Conservation (phyloP, 768 basidiomycete species). For the Sistotremastrum suecicum region DNA sequence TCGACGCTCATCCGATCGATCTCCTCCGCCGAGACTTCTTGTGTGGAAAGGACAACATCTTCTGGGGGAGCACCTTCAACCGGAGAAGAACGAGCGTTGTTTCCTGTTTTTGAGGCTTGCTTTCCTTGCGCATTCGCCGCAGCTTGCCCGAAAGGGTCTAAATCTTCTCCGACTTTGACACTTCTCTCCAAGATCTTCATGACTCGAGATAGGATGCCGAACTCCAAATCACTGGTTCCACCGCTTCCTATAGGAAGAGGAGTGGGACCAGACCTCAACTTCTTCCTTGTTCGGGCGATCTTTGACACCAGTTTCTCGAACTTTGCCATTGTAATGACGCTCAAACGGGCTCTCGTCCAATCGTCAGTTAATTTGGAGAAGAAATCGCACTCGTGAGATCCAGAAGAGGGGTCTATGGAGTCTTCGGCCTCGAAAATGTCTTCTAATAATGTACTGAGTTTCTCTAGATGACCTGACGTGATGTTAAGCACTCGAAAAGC, state of each 20-base stretch:
- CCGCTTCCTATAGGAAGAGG: constrained; percentile 30
- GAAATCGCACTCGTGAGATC: constrained; percentile 21
- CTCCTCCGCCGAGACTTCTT: constrained; percentile 29
- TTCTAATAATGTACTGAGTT: constrained; percentile 60
- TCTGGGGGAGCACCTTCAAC: constrained; percentile 20
- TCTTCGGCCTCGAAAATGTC: constrained; percentile 82
- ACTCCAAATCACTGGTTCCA: constrained; percentile 56
- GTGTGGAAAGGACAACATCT: constrained; percentile 5
- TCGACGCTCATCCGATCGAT: constrained; percentile 34
- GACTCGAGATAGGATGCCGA: constrained; percentile 42
- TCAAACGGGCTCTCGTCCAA: constrained; percentile 31
- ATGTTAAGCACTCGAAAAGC: neutral
- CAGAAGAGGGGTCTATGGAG: constrained; percentile 18
- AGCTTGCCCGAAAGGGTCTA: constrained; percentile 48
- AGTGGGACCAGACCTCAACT: constrained; percentile 39
- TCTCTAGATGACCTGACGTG: constrained; percentile 50
- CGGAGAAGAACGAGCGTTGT: constrained; percentile 16
- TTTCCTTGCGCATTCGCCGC: constrained; percentile 10
- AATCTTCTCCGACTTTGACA: constrained; percentile 59
- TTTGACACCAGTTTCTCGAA: constrained; percentile 55
- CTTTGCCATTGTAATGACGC: constrained; percentile 45
- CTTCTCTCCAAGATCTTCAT: constrained; percentile 70
- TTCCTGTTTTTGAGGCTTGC: constrained; percentile 22
- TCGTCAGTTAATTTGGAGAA: constrained; percentile 53
- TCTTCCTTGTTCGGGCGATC: constrained; percentile 52